Evolutionary conservation across 208 protist genomes (phyloP).

Genomic region (Kentomonas sorsogonicus): DNA sequence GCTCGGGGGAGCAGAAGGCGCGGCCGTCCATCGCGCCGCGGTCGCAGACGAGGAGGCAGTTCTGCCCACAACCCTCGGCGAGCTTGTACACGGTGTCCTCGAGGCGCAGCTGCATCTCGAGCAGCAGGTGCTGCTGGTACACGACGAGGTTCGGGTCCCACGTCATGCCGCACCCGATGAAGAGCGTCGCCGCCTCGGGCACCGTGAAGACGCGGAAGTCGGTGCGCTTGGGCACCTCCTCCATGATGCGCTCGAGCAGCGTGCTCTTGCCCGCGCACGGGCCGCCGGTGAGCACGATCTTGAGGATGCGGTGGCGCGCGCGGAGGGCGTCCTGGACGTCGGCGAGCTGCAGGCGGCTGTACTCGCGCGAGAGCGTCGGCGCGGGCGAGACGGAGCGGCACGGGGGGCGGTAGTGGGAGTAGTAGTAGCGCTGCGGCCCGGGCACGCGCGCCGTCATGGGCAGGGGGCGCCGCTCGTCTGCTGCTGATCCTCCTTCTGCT

Average conservation of each 20-base stretch:
- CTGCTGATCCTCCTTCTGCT: no score
- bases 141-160: conserved; percentile 40
- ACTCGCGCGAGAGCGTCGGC: conserved; percentile 26
- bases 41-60: conserved; percentile 64
- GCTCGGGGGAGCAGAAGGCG: conserved; percentile 64
- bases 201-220: conserved; percentile 75
- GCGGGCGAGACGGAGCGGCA: conserved; percentile 56
- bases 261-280: conserved; percentile 83
- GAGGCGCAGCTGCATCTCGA: conserved; percentile 64
- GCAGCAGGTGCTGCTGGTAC: conserved; percentile 55
- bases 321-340: conserved; percentile 44
- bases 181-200: conserved; percentile 74
- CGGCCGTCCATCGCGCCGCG: conserved; percentile 82
- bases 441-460: no score
- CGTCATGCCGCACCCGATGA: conserved; percentile 67
- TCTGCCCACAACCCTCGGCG: conserved; percentile 35
- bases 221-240: conserved; percentile 48
- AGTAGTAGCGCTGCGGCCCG: no score
- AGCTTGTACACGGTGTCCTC: conserved; percentile 74
- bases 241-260: conserved; percentile 55
- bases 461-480: no score
- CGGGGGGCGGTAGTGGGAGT: conserved; percentile 24
- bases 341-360: conserved; percentile 35
- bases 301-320: conserved; percentile 45
- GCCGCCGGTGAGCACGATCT: conserved; percentile 74